A percentile compares a stretch with the other conserved stretches of the same genome.
Evolutionary conservation across 768 basidiomycete genomes (phyloP).

Genomic region (Phaeolepiota aurea): DNA sequence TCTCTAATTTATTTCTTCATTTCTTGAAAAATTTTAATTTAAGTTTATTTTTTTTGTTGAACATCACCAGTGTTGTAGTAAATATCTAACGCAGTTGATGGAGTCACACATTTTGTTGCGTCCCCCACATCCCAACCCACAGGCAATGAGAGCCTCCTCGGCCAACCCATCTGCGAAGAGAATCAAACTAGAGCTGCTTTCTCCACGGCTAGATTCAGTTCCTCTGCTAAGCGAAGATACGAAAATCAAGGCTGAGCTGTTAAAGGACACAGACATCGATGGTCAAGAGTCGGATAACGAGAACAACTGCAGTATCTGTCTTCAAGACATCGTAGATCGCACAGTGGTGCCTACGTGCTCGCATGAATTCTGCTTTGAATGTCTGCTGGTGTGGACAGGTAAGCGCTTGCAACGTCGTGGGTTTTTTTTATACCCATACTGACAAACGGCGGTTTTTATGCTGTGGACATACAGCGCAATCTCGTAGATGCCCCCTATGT

Average conservation of each 20-base stretch:
- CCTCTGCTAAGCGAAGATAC: neutral
- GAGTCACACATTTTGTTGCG: neutral
- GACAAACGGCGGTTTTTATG: too few relatives aligned
- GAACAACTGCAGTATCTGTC: constrained; percentile 79
- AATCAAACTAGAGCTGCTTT: neutral
- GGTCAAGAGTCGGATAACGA: constrained; percentile 7
- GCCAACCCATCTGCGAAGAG: neutral
- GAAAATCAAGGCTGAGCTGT: neutral
- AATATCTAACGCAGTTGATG: neutral
- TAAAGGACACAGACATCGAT: neutral
- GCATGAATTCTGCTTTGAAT: constrained; percentile 93
- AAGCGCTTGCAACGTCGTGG: too few relatives aligned
- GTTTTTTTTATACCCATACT: too few relatives aligned
- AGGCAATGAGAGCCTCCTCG: neutral
- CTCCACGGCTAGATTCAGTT: neutral
- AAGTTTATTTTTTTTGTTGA: too few relatives aligned
- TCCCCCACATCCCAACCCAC: neutral
- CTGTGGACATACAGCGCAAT: constrained; percentile 62
- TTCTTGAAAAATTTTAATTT: too few relatives aligned
- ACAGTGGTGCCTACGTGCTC: constrained; percentile 81
- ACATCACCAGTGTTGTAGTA: too few relatives aligned
- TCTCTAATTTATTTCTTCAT: too few relatives aligned
- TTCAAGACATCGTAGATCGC: constrained; percentile 68
- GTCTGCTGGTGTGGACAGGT: constrained; percentile 83
- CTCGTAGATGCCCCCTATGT: constrained; percentile 72